phyloP scores from a whole-genome alignment of 192 early-diverging fungal species.

The Powellomyces hirtus region DNA sequence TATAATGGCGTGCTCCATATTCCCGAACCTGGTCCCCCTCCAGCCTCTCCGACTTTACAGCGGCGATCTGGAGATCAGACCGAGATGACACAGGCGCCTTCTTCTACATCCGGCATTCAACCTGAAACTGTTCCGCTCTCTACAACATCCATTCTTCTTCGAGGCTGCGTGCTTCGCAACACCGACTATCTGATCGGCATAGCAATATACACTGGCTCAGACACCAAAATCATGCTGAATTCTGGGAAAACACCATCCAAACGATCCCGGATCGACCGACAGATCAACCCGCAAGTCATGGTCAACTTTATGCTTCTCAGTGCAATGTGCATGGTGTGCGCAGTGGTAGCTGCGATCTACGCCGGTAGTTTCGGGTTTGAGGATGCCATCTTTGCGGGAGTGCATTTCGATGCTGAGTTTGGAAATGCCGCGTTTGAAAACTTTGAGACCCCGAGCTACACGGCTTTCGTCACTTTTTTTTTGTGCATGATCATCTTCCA shows the following conservation, averaged over 20 bases:
- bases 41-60: not conserved
- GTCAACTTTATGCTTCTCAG: conserved; percentile 53
- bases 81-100: not conserved
- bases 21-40: not conserved
- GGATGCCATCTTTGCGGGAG: conserved; percentile 44
- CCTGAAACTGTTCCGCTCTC: conserved; percentile 50
- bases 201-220: conserved; percentile 84
- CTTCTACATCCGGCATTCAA: not conserved
- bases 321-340: conserved; percentile 51
- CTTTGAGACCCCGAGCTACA: conserved; percentile 19
- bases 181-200: conserved; percentile 86
- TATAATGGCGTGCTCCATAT: conserved; percentile 40
- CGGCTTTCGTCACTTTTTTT: conserved; percentile 47
- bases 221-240: conserved; percentile 98
- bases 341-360: conserved; percentile 43
- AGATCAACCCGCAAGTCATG: conserved; percentile 84
- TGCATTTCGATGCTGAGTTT: not conserved
- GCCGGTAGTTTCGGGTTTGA: conserved; percentile 42
- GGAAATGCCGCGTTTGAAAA: conserved; percentile 15
- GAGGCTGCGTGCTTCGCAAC: conserved; percentile 91
- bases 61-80: not conserved
- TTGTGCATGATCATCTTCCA: conserved; percentile 90
- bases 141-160: conserved; percentile 68
- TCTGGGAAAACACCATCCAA: conserved; percentile 90
- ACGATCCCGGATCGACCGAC: conserved; percentile 84